Evolutionary conservation across 2,329 filamentous ascomycete genomes (phyloP), one percentile per base, ranked within the genome.

Genomic region (Fusarium falciforme): DNA sequence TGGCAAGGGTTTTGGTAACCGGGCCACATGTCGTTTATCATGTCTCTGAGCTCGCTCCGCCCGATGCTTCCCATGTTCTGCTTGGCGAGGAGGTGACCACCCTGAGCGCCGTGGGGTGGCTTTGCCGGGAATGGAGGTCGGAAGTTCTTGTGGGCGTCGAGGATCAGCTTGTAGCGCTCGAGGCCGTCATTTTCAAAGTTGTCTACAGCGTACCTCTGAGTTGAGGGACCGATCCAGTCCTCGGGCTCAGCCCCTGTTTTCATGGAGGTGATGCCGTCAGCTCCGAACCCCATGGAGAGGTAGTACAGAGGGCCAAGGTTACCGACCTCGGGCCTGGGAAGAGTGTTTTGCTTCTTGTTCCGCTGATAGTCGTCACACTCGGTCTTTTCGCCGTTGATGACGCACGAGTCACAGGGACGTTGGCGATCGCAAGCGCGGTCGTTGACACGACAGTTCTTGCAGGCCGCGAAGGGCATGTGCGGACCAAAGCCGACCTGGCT

Each of bases 331-430:
- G 31, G n/a, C 12, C 76, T 68, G 20, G 27, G 22, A 27, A 72
- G 57, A 20, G 65, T 67, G 22, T 44, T 57, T 17, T 36, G 31
- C 14, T 36, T 54, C 5, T 3, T n/a, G n/a, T 40, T 17, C 1
- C 10, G 1, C 10, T 61, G 29, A 22, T 44, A 44, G 4, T 35
- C 5, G 22, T 66, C 71, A 47, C 75, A 77, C 10, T 47, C n/a
- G 4, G 17, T 38, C 0, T 31, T 6, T 16, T 17, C 16, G 4
- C 63, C 70, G 22, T 66, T 36, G 9, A 61, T 22, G 12, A 70
- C 64, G 73, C 83, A 84, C 5, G 78, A 81, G 60, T 84, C 81
- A 64, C 83, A 84, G 1, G 83, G 83, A 22, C 82, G 78, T 62
- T 82, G 81, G 2, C 80, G 79, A 57, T 84, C 83, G 66, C 83